Conservation (phyloP, 2,329 filamentous ascomycete species). For the Boeremia lycopersici region DNA sequence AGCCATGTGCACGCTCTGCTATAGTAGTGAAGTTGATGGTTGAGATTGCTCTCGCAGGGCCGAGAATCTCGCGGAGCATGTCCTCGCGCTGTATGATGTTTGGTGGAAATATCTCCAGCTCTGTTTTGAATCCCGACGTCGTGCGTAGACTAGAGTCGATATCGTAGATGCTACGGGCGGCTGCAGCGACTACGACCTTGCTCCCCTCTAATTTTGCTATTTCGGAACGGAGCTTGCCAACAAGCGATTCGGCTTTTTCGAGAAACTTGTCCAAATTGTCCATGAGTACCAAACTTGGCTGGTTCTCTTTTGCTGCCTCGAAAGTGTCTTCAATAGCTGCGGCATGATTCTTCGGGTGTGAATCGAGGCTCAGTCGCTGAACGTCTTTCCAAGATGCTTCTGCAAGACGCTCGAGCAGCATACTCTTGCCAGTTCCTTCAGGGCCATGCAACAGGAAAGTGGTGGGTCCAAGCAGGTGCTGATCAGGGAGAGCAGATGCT, state of each 20-base stretch:
- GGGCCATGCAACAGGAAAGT: conserved; percentile 80
- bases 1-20: conserved; percentile 82
- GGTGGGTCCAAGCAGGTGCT: conserved; percentile 46
- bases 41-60: conserved; percentile 58
- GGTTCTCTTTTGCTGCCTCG: conserved; percentile 67
- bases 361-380: conserved; percentile 62
- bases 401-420: conserved; percentile 72
- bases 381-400: conserved; percentile 72
- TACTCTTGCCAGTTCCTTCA: conserved; percentile 82
- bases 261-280: conserved; percentile 74
- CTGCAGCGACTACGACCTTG: conserved; percentile 74
- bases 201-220: conserved; percentile 60
- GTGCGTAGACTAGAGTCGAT: conserved; percentile 73
- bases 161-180: conserved; percentile 74
- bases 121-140: conserved; percentile 66
- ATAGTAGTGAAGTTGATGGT: conserved; percentile 59
- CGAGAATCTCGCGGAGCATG: conserved; percentile 64
- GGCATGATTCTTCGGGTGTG: conserved; percentile 52
- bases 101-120: conserved; percentile 79
- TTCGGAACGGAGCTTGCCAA: conserved; percentile 31
- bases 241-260: conserved; percentile 38
- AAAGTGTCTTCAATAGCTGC: conserved; percentile 71
- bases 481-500: conserved; percentile 22
- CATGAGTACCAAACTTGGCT: conserved; percentile 79
- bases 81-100: conserved; percentile 72